Conservation (phyloP, 2,329 filamentous ascomycete species). For the Exserohilum turcica region DNA sequence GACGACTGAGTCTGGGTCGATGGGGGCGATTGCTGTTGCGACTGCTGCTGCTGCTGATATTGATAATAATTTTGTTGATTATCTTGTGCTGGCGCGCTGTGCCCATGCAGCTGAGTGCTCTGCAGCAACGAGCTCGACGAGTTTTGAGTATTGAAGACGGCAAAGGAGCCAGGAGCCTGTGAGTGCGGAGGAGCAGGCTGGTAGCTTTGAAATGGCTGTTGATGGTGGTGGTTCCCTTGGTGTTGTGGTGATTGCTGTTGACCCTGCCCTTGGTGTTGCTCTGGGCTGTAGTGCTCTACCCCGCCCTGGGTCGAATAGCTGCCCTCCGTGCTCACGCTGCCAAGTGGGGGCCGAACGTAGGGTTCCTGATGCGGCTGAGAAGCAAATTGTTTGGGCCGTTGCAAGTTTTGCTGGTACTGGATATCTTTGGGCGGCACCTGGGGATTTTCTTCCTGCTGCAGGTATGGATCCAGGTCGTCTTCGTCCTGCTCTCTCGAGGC, state of each 20-base stretch:
- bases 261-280: conserved; percentile 27
- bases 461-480: conserved; percentile 45
- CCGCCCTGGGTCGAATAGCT: conserved; percentile 47
- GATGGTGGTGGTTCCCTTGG: conserved; percentile 29
- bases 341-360: conserved; percentile 46
- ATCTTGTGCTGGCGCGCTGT: conserved; percentile 34
- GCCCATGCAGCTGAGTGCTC: conserved; percentile 39
- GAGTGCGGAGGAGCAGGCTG: conserved; percentile 31
- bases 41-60: conserved; percentile 22
- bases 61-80: conserved; percentile 32
- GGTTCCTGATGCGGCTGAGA: conserved; percentile 39
- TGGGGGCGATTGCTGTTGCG: conserved; percentile 27
- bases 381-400: conserved; percentile 32
- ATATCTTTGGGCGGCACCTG: conserved; percentile 46
- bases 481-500: conserved; percentile 48
- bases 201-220: conserved; percentile 41
- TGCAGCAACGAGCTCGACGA: conserved; percentile 36
- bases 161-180: conserved; percentile 35
- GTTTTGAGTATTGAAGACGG: conserved; percentile 41
- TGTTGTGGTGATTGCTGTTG: conserved; percentile 25
- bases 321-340: conserved; percentile 47
- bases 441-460: conserved; percentile 42
- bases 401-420: conserved; percentile 35
- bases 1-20: conserved; percentile 33
- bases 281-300: conserved; percentile 48